Percentiles rank a stretch among this genome's conserved stretches.
Conservation (phyloP, 2,329 filamentous ascomycete species). For the Clarireedia paspali region DNA sequence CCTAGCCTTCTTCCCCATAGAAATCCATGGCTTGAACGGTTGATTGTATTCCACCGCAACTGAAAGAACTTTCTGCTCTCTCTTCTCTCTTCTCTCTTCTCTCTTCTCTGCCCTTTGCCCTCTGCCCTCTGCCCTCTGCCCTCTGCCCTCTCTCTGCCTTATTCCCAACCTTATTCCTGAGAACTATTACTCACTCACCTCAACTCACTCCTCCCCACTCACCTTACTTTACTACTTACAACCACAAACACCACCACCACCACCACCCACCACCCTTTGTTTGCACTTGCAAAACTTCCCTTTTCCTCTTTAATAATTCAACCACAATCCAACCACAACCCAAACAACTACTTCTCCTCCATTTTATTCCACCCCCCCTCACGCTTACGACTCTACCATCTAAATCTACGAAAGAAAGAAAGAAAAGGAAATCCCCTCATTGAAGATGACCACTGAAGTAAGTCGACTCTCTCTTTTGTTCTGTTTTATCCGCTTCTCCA, state of each 20-base stretch:
- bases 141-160: too few species aligned
- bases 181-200: too few species aligned
- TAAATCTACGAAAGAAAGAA: not conserved
- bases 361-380: constrained; percentile 3
- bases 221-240: not conserved
- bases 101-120: not conserved
- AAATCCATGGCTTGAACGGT: not conserved
- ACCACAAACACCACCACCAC: not conserved
- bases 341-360: not conserved
- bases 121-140: not conserved
- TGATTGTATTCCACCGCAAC: not conserved
- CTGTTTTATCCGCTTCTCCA: not conserved
- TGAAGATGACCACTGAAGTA: constrained; percentile 31
- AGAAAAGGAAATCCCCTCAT: not conserved
- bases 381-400: constrained; percentile 9
- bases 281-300: constrained; percentile 18
- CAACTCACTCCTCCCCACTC: too few species aligned
- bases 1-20: not conserved
- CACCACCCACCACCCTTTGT: not conserved
- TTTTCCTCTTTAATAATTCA: constrained; percentile 11
- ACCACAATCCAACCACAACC: not conserved
- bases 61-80: not conserved
- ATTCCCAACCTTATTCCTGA: too few species aligned
- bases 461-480: constrained; percentile 17
- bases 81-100: not conserved